Evolutionary conservation across 768 basidiomycete species (phyloP).

Genomic region (Psilocybe cubensis): DNA sequence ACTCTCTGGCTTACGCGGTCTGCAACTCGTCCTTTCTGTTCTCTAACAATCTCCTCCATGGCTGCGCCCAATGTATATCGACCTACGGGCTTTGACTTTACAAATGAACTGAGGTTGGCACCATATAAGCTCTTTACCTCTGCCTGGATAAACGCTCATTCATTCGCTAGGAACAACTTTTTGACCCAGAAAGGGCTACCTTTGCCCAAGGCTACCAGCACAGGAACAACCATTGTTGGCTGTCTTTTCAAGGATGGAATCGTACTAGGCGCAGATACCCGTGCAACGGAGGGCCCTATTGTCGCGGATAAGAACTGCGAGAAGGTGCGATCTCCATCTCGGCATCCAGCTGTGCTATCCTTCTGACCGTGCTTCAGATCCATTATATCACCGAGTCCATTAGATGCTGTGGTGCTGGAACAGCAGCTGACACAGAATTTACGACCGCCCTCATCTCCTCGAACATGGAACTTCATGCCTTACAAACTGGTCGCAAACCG

Average conservation of each 20-base stretch:
- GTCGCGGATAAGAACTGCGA: constrained; percentile 99
- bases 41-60: constrained; percentile 38
- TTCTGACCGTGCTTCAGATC: constrained; percentile 57
- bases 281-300: constrained; percentile 92
- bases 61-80: constrained; percentile 50
- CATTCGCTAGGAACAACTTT: constrained; percentile 66
- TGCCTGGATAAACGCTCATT: background rate
- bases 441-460: constrained; percentile 94
- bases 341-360: background rate
- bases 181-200: constrained; percentile 70
- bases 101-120: constrained; percentile 72
- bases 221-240: constrained; percentile 98
- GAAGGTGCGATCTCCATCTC: constrained; percentile 63
- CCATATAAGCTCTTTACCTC: background rate
- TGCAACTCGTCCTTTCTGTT: background rate
- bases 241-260: constrained; percentile 93
- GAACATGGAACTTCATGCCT: constrained; percentile 91
- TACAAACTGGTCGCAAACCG: constrained; percentile 90
- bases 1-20: constrained; percentile 24
- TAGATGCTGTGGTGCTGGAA: constrained; percentile 97
- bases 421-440: constrained; percentile 98
- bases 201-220: constrained; percentile 85
- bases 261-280: constrained; percentile 93
- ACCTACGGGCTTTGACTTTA: constrained; percentile 74
- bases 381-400: constrained; percentile 96